Base-by-base conservation (phyloP, 2,329 filamentous ascomycete genomes). In the Aspergillus pseudoviridinutans region DNA sequence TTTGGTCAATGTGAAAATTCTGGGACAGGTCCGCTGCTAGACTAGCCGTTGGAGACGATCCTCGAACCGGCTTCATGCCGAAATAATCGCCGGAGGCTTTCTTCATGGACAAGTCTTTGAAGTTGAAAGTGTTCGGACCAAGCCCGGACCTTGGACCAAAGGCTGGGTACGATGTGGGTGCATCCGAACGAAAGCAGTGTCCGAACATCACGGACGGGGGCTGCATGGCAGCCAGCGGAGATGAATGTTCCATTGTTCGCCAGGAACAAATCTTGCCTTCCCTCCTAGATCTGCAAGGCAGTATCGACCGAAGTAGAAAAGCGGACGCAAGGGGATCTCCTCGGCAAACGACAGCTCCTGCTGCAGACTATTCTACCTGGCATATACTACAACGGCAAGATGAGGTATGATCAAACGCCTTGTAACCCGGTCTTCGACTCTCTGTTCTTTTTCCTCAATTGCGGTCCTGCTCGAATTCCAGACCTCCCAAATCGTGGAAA, bases 1-100 rank as follows among this genome's bases (percentile, higher is more conserved):
- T 97, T 71, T 89, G 91, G 76, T 97, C 92, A 73, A 97, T 90
- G 72, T 93, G 90, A 74, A 97, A 96, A 80, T 97, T 99, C 73
- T 96, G 92, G 58, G 92, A 97, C 67, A 97, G 83, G 77, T 99
- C 94, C 61, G 92, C 92, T 46, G 92, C 93, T 66, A 99, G 80
- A 70, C 91, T 96, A 53, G 91, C 87, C 38, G 92, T 92, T 5
- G 94, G 94, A 56, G 94, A 99, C 22, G 92, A 96, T 51, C 91
- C 91, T 65, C 86, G 86, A 68, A 91, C 80, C 53, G 88, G 84
- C 71, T 90, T 92, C 67, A 89, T 76, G 68, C 83, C 87, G 79
- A 97, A 96, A 79, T 94, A 96, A 75, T 96, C 92, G 38, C 81
- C 74, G 49, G 82, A 77, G 61, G 82, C 80, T 65, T 74, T 87